phyloP scores from a whole-genome alignment of 2,329 filamentous ascomycete species.

The Penicillium sp. region DNA sequence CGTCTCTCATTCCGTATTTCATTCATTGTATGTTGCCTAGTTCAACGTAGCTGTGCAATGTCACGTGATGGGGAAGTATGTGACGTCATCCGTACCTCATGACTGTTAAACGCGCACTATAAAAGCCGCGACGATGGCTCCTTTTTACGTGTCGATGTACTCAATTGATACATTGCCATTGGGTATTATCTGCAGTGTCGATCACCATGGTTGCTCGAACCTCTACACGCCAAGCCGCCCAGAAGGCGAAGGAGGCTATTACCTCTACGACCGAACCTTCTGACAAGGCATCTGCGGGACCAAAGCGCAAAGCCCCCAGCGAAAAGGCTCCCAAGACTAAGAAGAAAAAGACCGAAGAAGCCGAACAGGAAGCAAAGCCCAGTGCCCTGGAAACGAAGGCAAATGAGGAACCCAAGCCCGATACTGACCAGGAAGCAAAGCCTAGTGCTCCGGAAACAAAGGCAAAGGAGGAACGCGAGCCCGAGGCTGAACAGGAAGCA shows the following conservation, averaged over 20 bases:
- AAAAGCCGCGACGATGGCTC: neutral
- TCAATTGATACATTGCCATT: neutral
- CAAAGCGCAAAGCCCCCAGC: slow-evolving; percentile 39
- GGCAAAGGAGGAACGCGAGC: neutral
- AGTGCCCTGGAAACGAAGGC: no score
- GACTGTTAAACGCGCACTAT: neutral
- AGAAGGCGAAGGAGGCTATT: slow-evolving; percentile 43
- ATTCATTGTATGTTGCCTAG: neutral
- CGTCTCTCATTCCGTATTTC: no score
- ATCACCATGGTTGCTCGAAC: slow-evolving; percentile 33
- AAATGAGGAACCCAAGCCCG: no score
- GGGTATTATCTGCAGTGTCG: neutral
- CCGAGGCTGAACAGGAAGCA: neutral
- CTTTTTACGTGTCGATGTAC: neutral
- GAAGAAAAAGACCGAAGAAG: slow-evolving; percentile 36
- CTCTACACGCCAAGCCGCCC: slow-evolving; percentile 42
- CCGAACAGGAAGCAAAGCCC: neutral
- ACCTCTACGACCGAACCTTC: slow-evolving; percentile 29
- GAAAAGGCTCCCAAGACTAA: slow-evolving; percentile 32
- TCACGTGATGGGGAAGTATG: slow-evolving; percentile 6
- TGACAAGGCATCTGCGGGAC: slow-evolving; percentile 26
- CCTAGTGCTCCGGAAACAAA: neutral
- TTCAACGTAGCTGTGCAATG: neutral
- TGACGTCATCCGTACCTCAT: slow-evolving; percentile 35
- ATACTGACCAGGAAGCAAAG: neutral